Evolutionary conservation across 2,329 filamentous ascomycete genomes (phyloP), one percentile per base, ranked within the genome.

Genomic region (Aspergillus flavus): DNA sequence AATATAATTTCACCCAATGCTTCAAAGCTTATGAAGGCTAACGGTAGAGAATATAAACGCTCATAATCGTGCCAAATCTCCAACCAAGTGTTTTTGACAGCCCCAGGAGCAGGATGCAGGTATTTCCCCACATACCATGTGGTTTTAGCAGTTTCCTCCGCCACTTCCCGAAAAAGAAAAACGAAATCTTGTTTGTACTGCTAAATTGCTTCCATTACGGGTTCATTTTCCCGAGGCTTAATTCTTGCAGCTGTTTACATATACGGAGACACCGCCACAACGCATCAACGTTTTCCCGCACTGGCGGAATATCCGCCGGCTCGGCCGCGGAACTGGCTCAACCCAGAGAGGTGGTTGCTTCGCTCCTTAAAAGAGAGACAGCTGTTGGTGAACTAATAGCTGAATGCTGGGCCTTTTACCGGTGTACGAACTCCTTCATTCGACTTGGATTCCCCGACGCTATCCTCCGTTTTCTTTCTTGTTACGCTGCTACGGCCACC

Each of bases 301-400:
- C 62, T 57, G 65, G 66, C 68, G 72, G 64, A 62, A 64, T 62
- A 59, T 66, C 57, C 63, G 59, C 59, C 69, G 71, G 68, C 74
- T 75, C 72, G 66, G 67, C 73, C 61, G 69, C 71, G 72, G 71
- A 72, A 71, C 71, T 73, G 69, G 69, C 69, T 72, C 62, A 66
- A 64, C 66, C 59, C 55, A 61, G 59, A 64, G 60, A 61, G 50
- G 61, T 57, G 41, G 63, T 59, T 62, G 64, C 58, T 63, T 50
- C 48, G 46, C 64, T 67, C 61, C 63, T 61, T 59, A 48, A 60
- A 64, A 52, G 39, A 48, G 45, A 60, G 57, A 48, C 57, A 57
- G 59, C 54, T 48, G 30, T 46, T 32, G 19, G 21, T 41, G n/a
- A 4, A 39, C 32, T 39, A 36, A 23, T 6, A 34, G 19, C 34